Evolutionary conservation across 2,329 filamentous ascomycete species (phyloP), one percentile per base, ranked within the genome.

Genomic region (Botryotinia narcissicola): DNA sequence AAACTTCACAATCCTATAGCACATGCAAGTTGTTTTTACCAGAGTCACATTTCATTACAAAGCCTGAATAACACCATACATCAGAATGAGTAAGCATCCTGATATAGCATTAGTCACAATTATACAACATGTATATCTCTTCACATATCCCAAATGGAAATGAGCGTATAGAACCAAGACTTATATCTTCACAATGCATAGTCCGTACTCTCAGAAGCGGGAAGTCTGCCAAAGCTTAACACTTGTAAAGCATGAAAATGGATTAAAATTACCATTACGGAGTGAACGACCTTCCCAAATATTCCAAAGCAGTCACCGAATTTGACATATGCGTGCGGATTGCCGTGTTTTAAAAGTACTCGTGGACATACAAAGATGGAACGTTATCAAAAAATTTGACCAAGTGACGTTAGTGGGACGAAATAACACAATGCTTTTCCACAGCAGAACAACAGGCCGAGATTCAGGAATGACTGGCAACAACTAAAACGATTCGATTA

Each of bases 401-500:
- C 37, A 16, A 22, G 16, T 68, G 46, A 54, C 37, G 8, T 68
- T 40, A 4, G 35, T 29, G 8, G 16, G 12, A 3, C 12, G 3
- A 29, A 37, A n/a, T 22, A 10, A 20, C 4, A 35, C n/a, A 35
- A 67, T 9, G 9, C 0, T 37, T n/a, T 54, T 20, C 54, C 10
- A 35, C 3, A 4, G 16, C 4, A 37, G 14, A 32, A n/a, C 3
- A 42, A 16, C 8, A 22, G 5, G 8, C 32, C 22, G 14, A 6
- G 25, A 18, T 68, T 29, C 3, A 18, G 8, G 2, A 7, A 57
- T 9, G 14, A 22, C 7, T 46, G 46, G 8, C 14, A 3, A 20
- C 4, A 67, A 7, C 3, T 16, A 32, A 1, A 7, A 37, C 2
- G 3, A 0, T 54, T 29, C 5, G 8, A 42, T 32, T 0, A 14